Evolutionary conservation across 2,329 filamentous ascomycete genomes (phyloP).

Genomic region (Aspergillus persii): DNA sequence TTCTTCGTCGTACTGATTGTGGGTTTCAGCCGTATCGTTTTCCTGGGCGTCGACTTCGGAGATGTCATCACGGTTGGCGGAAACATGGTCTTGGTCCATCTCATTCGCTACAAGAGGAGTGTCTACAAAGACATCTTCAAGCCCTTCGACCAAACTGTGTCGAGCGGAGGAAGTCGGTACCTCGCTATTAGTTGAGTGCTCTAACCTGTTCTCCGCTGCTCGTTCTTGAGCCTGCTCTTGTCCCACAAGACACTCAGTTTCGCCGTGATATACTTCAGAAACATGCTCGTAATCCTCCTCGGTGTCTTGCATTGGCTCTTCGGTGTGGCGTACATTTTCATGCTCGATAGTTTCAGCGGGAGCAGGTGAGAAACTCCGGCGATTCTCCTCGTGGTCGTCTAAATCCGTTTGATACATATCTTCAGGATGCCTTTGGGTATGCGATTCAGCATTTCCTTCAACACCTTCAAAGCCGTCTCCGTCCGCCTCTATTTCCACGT

Average conservation of each 20-base stretch:
- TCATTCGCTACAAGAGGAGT: not conserved
- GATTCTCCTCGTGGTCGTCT: not conserved
- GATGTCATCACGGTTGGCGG: not conserved
- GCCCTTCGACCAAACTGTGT: constrained; percentile 9
- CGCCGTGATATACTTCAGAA: not conserved
- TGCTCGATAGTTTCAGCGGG: not conserved
- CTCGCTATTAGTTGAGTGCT: not conserved
- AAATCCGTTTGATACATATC: not conserved
- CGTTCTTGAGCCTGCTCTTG: not conserved
- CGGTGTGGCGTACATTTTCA: not conserved
- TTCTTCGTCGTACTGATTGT: constrained; percentile 10
- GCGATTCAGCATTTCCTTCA: not conserved
- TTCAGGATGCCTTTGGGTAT: not conserved
- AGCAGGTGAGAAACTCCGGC: not conserved
- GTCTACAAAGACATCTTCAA: constrained; percentile 22
- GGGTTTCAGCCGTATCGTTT: not conserved
- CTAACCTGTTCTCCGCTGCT: not conserved
- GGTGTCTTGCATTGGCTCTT: not conserved
- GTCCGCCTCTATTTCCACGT: not conserved
- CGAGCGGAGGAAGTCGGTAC: not conserved
- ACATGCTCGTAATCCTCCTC: not conserved
- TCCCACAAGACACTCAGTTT: not conserved
- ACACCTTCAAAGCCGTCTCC: not conserved
- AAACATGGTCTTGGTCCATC: not conserved
- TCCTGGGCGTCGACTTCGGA: constrained; percentile 1